These are phyloP conservation scores for Diplosphaera chodatii DNA, from an alignment of 139 green algal genomes.

Conservation along the genomic window DNA sequence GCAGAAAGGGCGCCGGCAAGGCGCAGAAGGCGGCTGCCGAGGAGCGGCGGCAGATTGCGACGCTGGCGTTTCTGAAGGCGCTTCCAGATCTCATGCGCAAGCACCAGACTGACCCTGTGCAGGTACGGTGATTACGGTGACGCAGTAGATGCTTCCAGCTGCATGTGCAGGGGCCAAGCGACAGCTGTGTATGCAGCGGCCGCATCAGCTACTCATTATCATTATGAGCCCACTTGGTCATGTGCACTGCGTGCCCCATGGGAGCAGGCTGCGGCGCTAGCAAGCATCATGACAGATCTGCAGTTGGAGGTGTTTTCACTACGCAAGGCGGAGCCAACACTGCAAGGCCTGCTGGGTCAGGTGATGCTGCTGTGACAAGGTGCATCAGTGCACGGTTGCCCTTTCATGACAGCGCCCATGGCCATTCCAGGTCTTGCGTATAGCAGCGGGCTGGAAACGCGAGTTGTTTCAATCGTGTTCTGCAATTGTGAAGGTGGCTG, in stretches of 20 bases:
- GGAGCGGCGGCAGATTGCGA: conserved; percentile 37
- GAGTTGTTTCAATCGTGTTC: no score
- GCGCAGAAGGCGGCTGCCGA: conserved; percentile 8
- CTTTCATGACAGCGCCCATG: no score
- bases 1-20: conserved; percentile 7
- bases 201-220: background rate
- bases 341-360: conserved; percentile 21
- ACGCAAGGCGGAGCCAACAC: conserved; percentile 26
- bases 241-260: no score
- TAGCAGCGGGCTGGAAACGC: no score
- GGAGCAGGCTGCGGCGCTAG: conserved; percentile 47
- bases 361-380: no score
- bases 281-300: conserved; percentile 32
- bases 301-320: conserved; percentile 58
- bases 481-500: conserved; percentile 2
- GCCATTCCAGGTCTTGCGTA: no score
- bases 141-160: no score
- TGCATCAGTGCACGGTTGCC: no score
- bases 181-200: no score
- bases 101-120: conserved; percentile 33
- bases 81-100: conserved; percentile 43
- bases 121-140: no score
- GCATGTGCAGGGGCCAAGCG: no score
- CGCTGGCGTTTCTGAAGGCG: conserved; percentile 32
- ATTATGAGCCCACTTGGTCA: no score